Base-by-base conservation (phyloP, 345 rosid genomes). In the Citrus mangshanensis region DNA sequence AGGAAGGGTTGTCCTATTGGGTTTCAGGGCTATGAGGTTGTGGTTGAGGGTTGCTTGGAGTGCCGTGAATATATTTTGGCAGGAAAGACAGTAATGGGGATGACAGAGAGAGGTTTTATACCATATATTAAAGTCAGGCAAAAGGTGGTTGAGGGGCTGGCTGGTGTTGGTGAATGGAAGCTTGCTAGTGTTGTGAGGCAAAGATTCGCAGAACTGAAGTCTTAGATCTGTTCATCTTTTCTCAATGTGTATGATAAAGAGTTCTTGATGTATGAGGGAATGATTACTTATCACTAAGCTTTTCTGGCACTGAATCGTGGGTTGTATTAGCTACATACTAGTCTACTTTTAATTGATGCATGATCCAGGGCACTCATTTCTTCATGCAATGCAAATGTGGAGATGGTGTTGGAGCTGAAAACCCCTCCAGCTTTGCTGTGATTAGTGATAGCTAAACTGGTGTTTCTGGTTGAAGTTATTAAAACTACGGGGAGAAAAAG, bases 91-190 rank as follows among this genome's bases (percentile, higher is more conserved):
- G 94, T 81, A 65, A 85, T 88, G 89, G 74, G 76, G 75, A 95
- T 95, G 98, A 85, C 97, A 14, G 89, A 83, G 60, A 93, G 78
- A 78, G 94, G 93, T 76, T 95, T 90, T 78, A 89, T 95, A 85
- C 98, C 98, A 34, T 89, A 87, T 83, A 87, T 93, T 38, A 87
- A 78, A 81, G 86, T 86, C 55, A 88, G 98, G 88, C 94, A 85
- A 68, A 93, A 90, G 86, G 86, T 95, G 68, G 86, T 93, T 6
- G 90, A 92, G 72, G 90, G 92, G 55, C 82, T 95, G 75, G 86
- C 84, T 77, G 68, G 70, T 73, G 81, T 83, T 7, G 89, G 89
- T 69, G 97, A 93, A 81, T 88, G 87, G 87, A 84, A 87, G 67
- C 88, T 93, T 75, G 94, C 96, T 61, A 84, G 82, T 83, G 82